Percentiles rank a stretch among this genome's conserved stretches.
These are phyloP conservation scores for Suillus americanus DNA, from an alignment of 768 basidiomycete genomes.

Conservation along the genomic window DNA sequence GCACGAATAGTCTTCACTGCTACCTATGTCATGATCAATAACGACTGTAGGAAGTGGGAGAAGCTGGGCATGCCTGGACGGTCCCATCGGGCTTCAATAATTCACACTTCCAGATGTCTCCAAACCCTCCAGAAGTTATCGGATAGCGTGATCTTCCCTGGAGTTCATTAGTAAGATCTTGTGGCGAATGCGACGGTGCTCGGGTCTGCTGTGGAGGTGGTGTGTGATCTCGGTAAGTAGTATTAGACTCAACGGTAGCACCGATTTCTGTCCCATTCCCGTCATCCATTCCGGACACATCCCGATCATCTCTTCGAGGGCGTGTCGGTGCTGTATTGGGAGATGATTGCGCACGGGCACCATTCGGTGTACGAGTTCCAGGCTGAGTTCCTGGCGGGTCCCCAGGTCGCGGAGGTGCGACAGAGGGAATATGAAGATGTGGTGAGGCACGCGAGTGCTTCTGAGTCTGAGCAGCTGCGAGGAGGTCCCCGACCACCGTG, in stretches of 20 bases:
- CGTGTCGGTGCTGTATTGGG: constrained; percentile 45
- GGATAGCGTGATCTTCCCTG: neutral
- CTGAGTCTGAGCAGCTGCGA: constrained; percentile 22
- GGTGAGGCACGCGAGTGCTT: constrained; percentile 6
- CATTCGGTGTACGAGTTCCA: constrained; percentile 33
- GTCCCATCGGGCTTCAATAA: neutral
- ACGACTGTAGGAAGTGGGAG: neutral
- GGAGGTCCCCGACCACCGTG: constrained; percentile 27
- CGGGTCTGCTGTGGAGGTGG: constrained; percentile 57
- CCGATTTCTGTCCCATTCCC: constrained; percentile 46
- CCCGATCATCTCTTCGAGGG: constrained; percentile 43
- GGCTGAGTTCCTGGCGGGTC: neutral
- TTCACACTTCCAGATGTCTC: neutral
- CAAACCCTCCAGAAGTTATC: neutral
- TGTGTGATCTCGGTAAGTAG: constrained; percentile 42
- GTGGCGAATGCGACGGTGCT: constrained; percentile 33
- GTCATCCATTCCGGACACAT: constrained; percentile 43
- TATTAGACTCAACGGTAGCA: constrained; percentile 42
- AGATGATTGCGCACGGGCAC: neutral
- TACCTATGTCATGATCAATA: neutral
- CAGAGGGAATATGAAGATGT: constrained; percentile 4
- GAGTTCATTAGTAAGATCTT: neutral
- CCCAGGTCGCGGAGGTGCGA: constrained; percentile 11
- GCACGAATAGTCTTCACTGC: neutral
- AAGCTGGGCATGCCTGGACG: neutral